Evolutionary conservation across 352 stramenopile genomes (phyloP).

Genomic region (Phytophthora niederhauseri): DNA sequence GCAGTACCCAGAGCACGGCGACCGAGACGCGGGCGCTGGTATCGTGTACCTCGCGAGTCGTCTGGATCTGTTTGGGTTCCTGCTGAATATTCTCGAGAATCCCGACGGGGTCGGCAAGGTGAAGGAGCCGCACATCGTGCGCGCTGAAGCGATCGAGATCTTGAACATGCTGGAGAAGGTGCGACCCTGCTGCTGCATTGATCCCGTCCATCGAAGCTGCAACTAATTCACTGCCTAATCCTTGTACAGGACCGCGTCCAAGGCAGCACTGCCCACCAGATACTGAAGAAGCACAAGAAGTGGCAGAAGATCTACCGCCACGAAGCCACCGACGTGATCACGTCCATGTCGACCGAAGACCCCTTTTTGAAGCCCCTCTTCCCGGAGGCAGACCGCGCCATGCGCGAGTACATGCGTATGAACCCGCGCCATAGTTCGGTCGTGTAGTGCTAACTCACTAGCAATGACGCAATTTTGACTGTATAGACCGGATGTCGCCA

Average conservation of each 20-base stretch:
- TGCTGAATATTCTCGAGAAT: conserved; percentile 81
- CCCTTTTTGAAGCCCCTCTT: conserved; percentile 72
- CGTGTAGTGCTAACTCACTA: conserved; percentile 18
- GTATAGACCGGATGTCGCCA: not conserved
- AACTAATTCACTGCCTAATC: conserved; percentile 3
- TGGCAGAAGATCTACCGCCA: conserved; percentile 85
- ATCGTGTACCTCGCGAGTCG: conserved; percentile 79
- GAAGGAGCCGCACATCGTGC: conserved; percentile 63
- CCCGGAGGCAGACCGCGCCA: conserved; percentile 57
- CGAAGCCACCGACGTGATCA: conserved; percentile 54
- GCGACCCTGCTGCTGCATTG: not conserved
- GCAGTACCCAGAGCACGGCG: conserved; percentile 73
- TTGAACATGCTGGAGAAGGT: conserved; percentile 83
- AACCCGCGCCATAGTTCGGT: conserved; percentile 36
- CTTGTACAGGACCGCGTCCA: conserved; percentile 62
- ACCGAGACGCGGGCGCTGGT: conserved; percentile 56
- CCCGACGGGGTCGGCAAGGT: conserved; percentile 57
- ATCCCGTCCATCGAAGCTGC: not conserved
- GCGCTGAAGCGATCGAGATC: conserved; percentile 78
- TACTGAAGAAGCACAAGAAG: conserved; percentile 90
- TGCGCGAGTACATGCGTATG: conserved; percentile 55
- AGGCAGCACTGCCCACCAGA: conserved; percentile 69
- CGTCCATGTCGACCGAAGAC: conserved; percentile 58
- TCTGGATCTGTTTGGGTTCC: conserved; percentile 71
- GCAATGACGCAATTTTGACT: not conserved